Base-by-base conservation (phyloP, 306 rosid species). In the Luffa acutangula region DNA sequence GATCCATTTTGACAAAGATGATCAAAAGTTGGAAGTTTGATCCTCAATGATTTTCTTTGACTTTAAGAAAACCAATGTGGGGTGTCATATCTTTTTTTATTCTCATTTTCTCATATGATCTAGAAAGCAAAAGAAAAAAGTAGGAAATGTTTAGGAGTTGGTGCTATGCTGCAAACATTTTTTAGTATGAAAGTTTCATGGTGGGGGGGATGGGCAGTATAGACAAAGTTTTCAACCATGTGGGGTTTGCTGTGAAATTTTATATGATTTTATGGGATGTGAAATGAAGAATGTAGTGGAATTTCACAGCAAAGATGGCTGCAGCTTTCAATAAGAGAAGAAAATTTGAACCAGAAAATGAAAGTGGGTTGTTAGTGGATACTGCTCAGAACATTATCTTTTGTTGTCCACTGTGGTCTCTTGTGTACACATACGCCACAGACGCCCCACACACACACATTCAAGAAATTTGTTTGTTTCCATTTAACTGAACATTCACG, bases 181-280 rank as follows among this genome's bases (percentile, higher is more conserved):
- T 69, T 43, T 69, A 71, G 76, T 12, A 43, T 71, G 20, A 46
- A 46, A 46, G 2, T 2, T 21, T 71, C 41, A 71, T 8, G 33
- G 74, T 42, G 51, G 75, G 75, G 48, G 56, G 73, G 5, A 37
- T 18, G 20, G 74, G 51, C 18, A 41, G 18, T 65, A 37, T 69
- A 20, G 54, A 43, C 53, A 67, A 39, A 42, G 31, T 7, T 78
- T 86, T 89, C 92, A 89, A 89, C 78, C 87, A 83, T 78, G 94
- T 91, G 94, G 96, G 93, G 91, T 85, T 87, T 80, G 67, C 80
- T 85, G 80, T 85, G 81, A 80, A 64, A 81, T 21, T 71, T 12
- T 11, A 45, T 71, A 42, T 71, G 8, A 71, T 21, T 71, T 71
- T 46, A 12, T 71, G 41, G 9, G 53, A 17, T 42, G 18, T 42